These are phyloP conservation scores for Solanum appendiculatum DNA, from an alignment of 257 asterid species.

Conservation along the genomic window DNA sequence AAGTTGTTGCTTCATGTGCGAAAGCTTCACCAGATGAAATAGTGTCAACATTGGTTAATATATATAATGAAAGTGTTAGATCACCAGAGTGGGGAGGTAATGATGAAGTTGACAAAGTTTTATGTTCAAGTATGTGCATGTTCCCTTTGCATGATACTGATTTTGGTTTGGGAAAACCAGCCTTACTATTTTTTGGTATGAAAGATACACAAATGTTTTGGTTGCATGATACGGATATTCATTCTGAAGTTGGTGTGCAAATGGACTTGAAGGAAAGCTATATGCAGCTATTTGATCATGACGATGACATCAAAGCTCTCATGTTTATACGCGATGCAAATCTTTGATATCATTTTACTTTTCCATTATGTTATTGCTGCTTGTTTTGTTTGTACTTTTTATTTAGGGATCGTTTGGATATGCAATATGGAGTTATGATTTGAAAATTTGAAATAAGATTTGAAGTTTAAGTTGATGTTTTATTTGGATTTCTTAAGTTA, in stretches of 20 bases:
- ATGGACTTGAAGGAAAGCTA: not conserved
- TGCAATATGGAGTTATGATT: not conserved
- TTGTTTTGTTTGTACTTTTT: not conserved
- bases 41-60: not conserved
- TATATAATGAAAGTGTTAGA: not conserved
- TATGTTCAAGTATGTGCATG: not conserved
- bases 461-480: not conserved
- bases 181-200: not conserved
- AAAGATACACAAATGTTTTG: not conserved
- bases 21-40: not conserved
- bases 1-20: not conserved
- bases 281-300: not conserved
- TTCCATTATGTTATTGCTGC: not conserved
- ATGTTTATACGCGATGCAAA: not conserved
- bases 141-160: not conserved
- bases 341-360: no score
- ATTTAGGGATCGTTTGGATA: not conserved
- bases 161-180: slow-evolving; percentile 7
- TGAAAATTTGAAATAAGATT: no score
- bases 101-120: not conserved
- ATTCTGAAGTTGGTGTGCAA: not conserved
- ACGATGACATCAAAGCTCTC: not conserved
- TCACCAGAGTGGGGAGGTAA: not conserved
- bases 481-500: not conserved
- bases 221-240: not conserved